These are phyloP conservation scores for Leishmania martiniquensis DNA, from an alignment of 208 protist genomes.

Conservation along the genomic window DNA sequence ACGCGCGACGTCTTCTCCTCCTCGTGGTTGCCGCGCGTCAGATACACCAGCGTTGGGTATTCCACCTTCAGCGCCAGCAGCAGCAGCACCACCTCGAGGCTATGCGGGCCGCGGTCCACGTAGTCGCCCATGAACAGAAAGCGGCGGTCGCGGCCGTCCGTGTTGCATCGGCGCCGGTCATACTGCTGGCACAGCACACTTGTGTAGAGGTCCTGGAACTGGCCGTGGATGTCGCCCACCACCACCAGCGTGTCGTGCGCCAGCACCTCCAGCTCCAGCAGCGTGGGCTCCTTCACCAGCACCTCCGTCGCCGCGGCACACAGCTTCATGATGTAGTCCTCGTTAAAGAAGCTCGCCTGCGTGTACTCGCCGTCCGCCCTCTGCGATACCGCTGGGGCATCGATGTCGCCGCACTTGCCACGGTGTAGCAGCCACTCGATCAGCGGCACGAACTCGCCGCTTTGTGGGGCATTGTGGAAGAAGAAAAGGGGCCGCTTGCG, in stretches of 20 bases:
- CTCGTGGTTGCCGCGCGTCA: slow-evolving; percentile 92
- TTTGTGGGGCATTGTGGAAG: slow-evolving; percentile 22
- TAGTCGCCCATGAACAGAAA: slow-evolving; percentile 99
- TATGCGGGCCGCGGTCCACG: slow-evolving; percentile 92
- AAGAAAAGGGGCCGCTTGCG: slow-evolving; percentile 7
- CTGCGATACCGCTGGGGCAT: neutral
- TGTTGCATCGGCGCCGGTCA: slow-evolving; percentile 47
- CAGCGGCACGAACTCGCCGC: slow-evolving; percentile 34
- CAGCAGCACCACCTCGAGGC: slow-evolving; percentile 60
- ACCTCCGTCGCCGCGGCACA: slow-evolving; percentile 44
- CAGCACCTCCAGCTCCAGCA: slow-evolving; percentile 43
- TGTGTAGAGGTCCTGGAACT: slow-evolving; percentile 73
- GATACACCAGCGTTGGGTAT: slow-evolving; percentile 71
- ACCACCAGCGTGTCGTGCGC: slow-evolving; percentile 66
- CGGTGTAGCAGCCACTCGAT: slow-evolving; percentile 36
- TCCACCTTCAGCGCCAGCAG: slow-evolving; percentile 89
- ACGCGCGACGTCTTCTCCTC: slow-evolving; percentile 74
- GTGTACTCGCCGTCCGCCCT: neutral
- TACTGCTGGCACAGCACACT: slow-evolving; percentile 64
- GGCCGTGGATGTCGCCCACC: slow-evolving; percentile 84
- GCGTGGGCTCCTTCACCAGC: slow-evolving; percentile 35
- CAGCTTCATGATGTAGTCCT: slow-evolving; percentile 35
- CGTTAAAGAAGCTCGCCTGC: slow-evolving; percentile 29
- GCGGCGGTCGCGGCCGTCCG: slow-evolving; percentile 24
- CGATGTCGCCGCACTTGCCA: slow-evolving; percentile 19